Percentiles rank a stretch among this genome's conserved stretches.
These are phyloP conservation scores for Neofusicoccum cordaticola DNA, from an alignment of 2,329 filamentous ascomycete genomes.

Conservation along the genomic window DNA sequence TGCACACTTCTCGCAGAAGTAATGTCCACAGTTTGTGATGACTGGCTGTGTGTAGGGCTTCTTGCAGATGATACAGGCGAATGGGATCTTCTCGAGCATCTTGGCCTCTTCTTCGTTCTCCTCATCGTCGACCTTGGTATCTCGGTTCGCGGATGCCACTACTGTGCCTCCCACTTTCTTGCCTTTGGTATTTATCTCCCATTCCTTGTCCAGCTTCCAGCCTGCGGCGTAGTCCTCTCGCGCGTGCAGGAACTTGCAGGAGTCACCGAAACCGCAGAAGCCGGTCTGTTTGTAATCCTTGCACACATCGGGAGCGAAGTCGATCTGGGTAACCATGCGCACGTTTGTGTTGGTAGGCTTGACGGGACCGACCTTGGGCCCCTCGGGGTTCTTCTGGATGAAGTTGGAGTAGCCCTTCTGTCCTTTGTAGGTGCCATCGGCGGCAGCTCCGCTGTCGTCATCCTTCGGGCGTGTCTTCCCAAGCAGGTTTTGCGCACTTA, in stretches of 20 bases:
- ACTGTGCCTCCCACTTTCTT: slow-evolving; percentile 51
- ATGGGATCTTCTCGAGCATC: slow-evolving; percentile 79
- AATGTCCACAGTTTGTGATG: slow-evolving; percentile 88
- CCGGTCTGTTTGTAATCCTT: slow-evolving; percentile 83
- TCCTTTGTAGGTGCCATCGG: slow-evolving; percentile 72
- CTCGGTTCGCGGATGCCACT: slow-evolving; percentile 58
- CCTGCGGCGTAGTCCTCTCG: slow-evolving; percentile 82
- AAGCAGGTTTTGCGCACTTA: slow-evolving; percentile 56
- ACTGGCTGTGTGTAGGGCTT: slow-evolving; percentile 75
- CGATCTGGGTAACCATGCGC: slow-evolving; percentile 82
- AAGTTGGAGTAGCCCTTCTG: slow-evolving; percentile 61
- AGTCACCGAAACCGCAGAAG: slow-evolving; percentile 69
- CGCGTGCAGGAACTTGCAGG: slow-evolving; percentile 77
- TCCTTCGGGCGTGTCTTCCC: slow-evolving; percentile 51
- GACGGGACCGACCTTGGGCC: slow-evolving; percentile 75
- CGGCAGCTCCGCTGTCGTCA: neutral
- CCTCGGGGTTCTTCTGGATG: slow-evolving; percentile 77
- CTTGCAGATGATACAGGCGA: slow-evolving; percentile 84
- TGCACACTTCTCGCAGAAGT: slow-evolving; percentile 91
- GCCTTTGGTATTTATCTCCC: slow-evolving; percentile 76
- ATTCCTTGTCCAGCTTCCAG: slow-evolving; percentile 93
- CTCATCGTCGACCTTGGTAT: slow-evolving; percentile 41
- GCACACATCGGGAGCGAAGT: slow-evolving; percentile 90
- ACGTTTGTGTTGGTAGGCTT: slow-evolving; percentile 81
- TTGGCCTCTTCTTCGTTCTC: slow-evolving; percentile 63